Evolutionary conservation across 2,329 filamentous ascomycete genomes (phyloP).

Genomic region (Alternaria postmessia): DNA sequence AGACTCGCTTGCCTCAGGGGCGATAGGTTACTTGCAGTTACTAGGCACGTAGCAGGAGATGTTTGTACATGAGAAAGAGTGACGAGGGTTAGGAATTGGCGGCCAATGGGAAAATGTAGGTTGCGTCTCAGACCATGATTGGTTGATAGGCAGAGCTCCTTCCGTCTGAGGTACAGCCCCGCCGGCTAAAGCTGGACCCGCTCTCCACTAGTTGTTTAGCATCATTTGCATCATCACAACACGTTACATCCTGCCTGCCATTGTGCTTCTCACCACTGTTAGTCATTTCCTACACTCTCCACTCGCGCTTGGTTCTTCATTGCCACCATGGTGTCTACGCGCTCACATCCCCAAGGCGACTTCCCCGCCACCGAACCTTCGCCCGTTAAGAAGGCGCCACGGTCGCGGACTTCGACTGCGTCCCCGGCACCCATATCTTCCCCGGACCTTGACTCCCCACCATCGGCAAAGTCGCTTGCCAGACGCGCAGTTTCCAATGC

Average conservation of each 20-base stretch:
- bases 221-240: conserved; percentile 15
- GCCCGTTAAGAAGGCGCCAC: conserved; percentile 47
- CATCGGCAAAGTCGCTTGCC: conserved; percentile 26
- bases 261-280: neutral
- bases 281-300: neutral
- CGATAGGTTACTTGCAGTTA: neutral
- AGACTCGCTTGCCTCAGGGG: neutral
- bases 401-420: conserved; percentile 44
- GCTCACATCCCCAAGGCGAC: conserved; percentile 46
- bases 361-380: conserved; percentile 49
- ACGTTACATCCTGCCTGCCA: conserved; percentile 12
- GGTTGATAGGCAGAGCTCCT: neutral
- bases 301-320: neutral
- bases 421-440: conserved; percentile 39
- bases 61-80: too few relatives aligned
- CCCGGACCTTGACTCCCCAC: conserved; percentile 28
- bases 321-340: conserved; percentile 51
- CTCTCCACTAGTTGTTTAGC: conserved; percentile 11
- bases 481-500: conserved; percentile 38
- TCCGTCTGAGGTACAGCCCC: conserved; percentile 3
- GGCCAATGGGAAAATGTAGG: neutral
- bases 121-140: neutral
- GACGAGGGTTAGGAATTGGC: neutral
- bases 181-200: conserved; percentile 13
- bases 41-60: neutral